phyloP scores from a whole-genome alignment of 1,139 yeast species.

The Kodamaea fungicola region DNA sequence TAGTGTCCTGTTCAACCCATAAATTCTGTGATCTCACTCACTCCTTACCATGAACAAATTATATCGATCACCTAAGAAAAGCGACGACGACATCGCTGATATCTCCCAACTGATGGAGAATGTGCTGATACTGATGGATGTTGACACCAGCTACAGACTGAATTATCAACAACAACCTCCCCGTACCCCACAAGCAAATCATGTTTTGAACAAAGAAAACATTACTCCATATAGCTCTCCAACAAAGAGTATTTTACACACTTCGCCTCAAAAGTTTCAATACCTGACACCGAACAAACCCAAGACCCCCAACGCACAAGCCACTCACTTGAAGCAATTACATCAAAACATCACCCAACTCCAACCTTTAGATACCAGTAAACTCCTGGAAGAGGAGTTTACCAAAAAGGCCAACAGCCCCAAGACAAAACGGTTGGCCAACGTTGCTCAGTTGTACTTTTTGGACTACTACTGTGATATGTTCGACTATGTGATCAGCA shows the following conservation, averaged over 20 bases:
- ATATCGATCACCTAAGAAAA: constrained; percentile 6
- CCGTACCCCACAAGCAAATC: constrained; percentile 12
- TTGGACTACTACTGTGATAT: constrained; percentile 94
- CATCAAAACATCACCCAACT: constrained; percentile 36
- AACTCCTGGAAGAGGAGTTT: constrained; percentile 42
- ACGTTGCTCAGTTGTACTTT: constrained; percentile 80
- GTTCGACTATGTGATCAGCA: constrained; percentile 85
- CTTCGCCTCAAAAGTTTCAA: constrained; percentile 22
- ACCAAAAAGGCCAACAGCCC: constrained; percentile 61
- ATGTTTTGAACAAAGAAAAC: constrained; percentile 40
- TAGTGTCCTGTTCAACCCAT: too few species aligned
- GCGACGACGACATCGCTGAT: constrained; percentile 26
- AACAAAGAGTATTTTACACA: constrained; percentile 38
- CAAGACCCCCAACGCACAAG: constrained; percentile 6
- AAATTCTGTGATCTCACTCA: too few species aligned
- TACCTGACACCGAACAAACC: constrained; percentile 13
- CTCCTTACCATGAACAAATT: constrained; percentile 2
- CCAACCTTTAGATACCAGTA: constrained; percentile 22
- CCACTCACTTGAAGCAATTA: constrained; percentile 11
- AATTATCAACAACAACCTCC: constrained; percentile 14
- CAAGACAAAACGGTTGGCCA: constrained; percentile 81
- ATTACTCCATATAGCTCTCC: constrained; percentile 45
- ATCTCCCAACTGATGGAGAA: constrained; percentile 46
- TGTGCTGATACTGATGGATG: constrained; percentile 42
- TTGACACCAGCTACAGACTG: constrained; percentile 31